These are phyloP conservation scores for Ascochyta viciae-villosae DNA, from an alignment of 2,329 filamentous ascomycete genomes.

Conservation along the genomic window DNA sequence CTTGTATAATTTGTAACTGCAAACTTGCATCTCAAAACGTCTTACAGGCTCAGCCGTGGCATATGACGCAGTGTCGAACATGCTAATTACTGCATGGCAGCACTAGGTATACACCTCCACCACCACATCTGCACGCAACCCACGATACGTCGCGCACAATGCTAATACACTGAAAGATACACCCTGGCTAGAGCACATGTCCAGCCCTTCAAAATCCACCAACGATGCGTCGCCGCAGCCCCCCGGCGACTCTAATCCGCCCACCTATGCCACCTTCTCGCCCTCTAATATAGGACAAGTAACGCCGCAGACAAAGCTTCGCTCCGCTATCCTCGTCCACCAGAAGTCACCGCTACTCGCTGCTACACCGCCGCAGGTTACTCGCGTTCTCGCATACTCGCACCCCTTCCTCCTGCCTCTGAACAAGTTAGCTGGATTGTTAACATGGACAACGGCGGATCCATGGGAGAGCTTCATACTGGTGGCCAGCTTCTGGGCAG, in stretches of 20 bases:
- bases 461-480: slow-evolving; percentile 97
- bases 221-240: slow-evolving; percentile 49
- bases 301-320: slow-evolving; percentile 73
- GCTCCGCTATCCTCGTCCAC: slow-evolving; percentile 92
- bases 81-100: slow-evolving; percentile 48
- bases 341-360: slow-evolving; percentile 94
- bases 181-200: slow-evolving; percentile 53
- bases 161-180: slow-evolving; percentile 46
- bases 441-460: slow-evolving; percentile 94
- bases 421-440: slow-evolving; percentile 81
- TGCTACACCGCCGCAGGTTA: slow-evolving; percentile 93
- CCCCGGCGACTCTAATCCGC: slow-evolving; percentile 58
- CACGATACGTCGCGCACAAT: slow-evolving; percentile 27
- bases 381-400: slow-evolving; percentile 90
- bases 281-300: slow-evolving; percentile 77
- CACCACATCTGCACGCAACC: slow-evolving; percentile 15
- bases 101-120: slow-evolving; percentile 46
- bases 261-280: slow-evolving; percentile 90
- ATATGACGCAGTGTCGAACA: slow-evolving; percentile 46
- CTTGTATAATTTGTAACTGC: not conserved
- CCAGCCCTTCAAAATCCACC: slow-evolving; percentile 44
- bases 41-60: slow-evolving; percentile 34
- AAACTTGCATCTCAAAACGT: not conserved
- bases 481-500: slow-evolving; percentile 83
- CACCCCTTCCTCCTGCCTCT: slow-evolving; percentile 91